Conservation (phyloP, 495 filamentous ascomycete species). For the Tuber calosporum region DNA sequence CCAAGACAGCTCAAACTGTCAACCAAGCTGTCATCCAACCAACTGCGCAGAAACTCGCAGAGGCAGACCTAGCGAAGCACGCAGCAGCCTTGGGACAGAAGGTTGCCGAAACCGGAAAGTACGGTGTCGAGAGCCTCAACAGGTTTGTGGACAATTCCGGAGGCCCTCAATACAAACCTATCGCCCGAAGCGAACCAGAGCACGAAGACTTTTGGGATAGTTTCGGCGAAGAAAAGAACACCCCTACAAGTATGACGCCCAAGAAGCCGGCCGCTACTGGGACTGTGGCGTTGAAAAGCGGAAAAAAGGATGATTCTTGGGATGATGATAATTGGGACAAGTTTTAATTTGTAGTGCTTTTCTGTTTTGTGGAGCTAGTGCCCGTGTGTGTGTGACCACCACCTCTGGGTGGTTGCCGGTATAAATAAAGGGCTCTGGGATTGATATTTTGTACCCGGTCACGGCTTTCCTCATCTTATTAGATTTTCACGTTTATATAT, state of each 20-base stretch:
- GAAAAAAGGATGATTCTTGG: slow-evolving; percentile 36
- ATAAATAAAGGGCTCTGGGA: neutral
- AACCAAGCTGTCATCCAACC: slow-evolving; percentile 87
- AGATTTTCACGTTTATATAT: neutral
- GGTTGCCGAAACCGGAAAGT: slow-evolving; percentile 63
- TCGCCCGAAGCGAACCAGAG: slow-evolving; percentile 55
- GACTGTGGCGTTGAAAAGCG: slow-evolving; percentile 44
- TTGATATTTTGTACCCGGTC: neutral
- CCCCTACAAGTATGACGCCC: neutral
- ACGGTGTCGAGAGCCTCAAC: slow-evolving; percentile 74
- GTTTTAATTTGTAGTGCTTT: slow-evolving; percentile 3
- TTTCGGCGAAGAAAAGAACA: slow-evolving; percentile 46
- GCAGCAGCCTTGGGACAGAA: slow-evolving; percentile 59
- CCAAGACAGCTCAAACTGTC: slow-evolving; percentile 77
- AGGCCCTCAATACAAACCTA: slow-evolving; percentile 24
- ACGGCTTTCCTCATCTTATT: neutral
- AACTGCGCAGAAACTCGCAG: slow-evolving; percentile 75
- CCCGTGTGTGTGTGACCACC: neutral
- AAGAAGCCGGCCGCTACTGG: slow-evolving; percentile 44
- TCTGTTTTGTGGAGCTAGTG: neutral
- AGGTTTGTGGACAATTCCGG: slow-evolving; percentile 53
- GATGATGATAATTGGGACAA: slow-evolving; percentile 43
- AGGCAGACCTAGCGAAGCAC: slow-evolving; percentile 77
- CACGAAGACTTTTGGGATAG: slow-evolving; percentile 90
- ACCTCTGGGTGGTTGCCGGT: neutral